phyloP scores from a whole-genome alignment of 2,329 filamentous ascomycete species.

The Eutypa lata region DNA sequence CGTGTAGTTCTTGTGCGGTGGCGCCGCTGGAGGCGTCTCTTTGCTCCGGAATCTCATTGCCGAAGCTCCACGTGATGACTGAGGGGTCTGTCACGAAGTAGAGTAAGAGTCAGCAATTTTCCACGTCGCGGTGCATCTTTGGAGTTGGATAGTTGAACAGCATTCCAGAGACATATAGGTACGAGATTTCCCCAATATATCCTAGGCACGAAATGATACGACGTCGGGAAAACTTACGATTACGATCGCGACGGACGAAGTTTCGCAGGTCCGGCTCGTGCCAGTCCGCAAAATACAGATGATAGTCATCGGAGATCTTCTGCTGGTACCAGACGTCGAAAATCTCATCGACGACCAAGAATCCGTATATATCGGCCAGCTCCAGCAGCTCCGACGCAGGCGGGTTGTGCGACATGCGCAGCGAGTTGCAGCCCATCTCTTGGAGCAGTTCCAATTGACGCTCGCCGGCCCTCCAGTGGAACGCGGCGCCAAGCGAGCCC shows the following conservation, averaged over 20 bases:
- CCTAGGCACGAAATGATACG: no score
- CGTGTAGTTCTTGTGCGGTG: conserved; percentile 33
- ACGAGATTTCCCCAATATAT: no score
- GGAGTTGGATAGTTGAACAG: no score
- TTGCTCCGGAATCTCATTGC: conserved; percentile 50
- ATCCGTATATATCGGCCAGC: conserved; percentile 45
- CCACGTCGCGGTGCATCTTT: no score
- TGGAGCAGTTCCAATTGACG: conserved; percentile 46
- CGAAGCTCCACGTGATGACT: conserved; percentile 49
- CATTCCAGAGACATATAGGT: no score
- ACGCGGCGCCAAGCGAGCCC: conserved; percentile 46
- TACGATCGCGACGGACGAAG: conserved; percentile 50
- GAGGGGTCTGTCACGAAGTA: conserved; percentile 35
- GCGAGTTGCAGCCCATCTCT: conserved; percentile 47
- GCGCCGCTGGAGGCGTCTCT: conserved; percentile 28
- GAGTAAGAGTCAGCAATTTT: neutral
- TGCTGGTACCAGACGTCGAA: conserved; percentile 47
- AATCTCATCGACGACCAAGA: conserved; percentile 50
- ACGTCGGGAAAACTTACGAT: conserved; percentile 28
- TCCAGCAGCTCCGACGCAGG: conserved; percentile 48
- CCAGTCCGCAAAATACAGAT: conserved; percentile 50
- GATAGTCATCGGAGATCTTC: conserved; percentile 48
- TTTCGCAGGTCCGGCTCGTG: conserved; percentile 48
- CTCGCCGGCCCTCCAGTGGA: conserved; percentile 44
- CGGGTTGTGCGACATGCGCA: conserved; percentile 51